Percentiles rank a stretch among this genome's conserved stretches.
phyloP scores from a whole-genome alignment of 257 asterid genomes.

The Cinchona pubescens region DNA sequence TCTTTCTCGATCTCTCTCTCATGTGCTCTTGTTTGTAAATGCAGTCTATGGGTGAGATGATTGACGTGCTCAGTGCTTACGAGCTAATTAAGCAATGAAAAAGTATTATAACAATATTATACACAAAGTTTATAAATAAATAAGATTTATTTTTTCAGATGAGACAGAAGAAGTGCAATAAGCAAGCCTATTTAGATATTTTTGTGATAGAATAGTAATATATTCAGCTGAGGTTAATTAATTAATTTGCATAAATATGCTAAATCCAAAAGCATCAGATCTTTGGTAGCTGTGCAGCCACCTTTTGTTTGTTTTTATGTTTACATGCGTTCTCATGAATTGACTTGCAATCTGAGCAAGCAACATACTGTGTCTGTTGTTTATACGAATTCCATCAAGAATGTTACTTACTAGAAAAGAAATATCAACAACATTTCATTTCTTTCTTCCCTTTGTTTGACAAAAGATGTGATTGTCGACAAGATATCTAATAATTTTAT shows the following conservation, averaged over 20 bases:
- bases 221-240: neutral
- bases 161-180: conserved; percentile 1
- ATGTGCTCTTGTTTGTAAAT: conserved; percentile 57
- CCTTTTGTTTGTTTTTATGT: conserved; percentile 9
- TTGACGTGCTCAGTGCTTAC: conserved; percentile 60
- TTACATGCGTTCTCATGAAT: conserved; percentile 22
- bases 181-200: neutral
- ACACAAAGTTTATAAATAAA: neutral
- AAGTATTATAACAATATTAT: conserved; percentile 23
- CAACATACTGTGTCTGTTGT: conserved; percentile 1
- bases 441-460: neutral
- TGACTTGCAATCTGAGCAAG: conserved; percentile 28
- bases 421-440: conserved; percentile 8
- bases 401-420: conserved; percentile 22
- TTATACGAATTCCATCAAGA: neutral
- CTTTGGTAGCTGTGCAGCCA: conserved; percentile 21
- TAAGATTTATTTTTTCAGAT: neutral
- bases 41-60: conserved; percentile 59
- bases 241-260: neutral
- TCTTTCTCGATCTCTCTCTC: conserved; percentile 28
- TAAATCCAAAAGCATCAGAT: conserved; percentile 1
- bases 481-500: neutral
- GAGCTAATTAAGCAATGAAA: conserved; percentile 70
- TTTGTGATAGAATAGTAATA: neutral
- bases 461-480: neutral